Evolutionary conservation across 2,329 filamentous ascomycete species (phyloP).

Genomic region (Talaromyces pinophilus): DNA sequence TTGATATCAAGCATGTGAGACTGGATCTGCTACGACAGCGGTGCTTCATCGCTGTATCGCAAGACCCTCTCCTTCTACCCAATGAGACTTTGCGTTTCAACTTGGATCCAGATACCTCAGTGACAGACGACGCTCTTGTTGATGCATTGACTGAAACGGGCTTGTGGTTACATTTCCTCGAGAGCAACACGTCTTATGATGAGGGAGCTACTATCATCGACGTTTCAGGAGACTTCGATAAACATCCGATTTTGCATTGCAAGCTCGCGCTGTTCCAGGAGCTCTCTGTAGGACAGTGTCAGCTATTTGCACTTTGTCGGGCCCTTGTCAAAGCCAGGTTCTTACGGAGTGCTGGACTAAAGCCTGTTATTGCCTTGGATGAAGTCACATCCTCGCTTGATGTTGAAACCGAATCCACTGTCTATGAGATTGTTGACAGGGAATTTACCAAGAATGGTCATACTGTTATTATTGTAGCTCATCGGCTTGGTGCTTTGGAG

Average conservation of each 20-base stretch:
- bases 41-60: constrained; percentile 17
- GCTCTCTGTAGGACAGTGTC: constrained; percentile 18
- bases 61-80: constrained; percentile 14
- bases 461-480: constrained; percentile 15
- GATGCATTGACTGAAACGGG: not conserved
- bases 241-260: constrained; percentile 7
- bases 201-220: not conserved
- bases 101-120: not conserved
- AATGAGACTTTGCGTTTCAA: constrained; percentile 18
- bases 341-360: not conserved
- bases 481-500: constrained; percentile 9
- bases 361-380: constrained; percentile 11
- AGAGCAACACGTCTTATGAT: not conserved
- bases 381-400: constrained; percentile 18
- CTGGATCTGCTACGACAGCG: constrained; percentile 12
- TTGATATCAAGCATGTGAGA: constrained; percentile 12
- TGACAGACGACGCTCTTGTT: not conserved
- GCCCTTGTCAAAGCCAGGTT: constrained; percentile 11
- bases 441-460: constrained; percentile 7
- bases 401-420: constrained; percentile 4
- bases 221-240: not conserved
- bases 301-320: constrained; percentile 16
- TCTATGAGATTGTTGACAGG: constrained; percentile 7
- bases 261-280: constrained; percentile 10
- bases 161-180: constrained; percentile 9